Conservation (phyloP, 805 yeast genomes). For the Saccharomyces kudriavzevii region DNA sequence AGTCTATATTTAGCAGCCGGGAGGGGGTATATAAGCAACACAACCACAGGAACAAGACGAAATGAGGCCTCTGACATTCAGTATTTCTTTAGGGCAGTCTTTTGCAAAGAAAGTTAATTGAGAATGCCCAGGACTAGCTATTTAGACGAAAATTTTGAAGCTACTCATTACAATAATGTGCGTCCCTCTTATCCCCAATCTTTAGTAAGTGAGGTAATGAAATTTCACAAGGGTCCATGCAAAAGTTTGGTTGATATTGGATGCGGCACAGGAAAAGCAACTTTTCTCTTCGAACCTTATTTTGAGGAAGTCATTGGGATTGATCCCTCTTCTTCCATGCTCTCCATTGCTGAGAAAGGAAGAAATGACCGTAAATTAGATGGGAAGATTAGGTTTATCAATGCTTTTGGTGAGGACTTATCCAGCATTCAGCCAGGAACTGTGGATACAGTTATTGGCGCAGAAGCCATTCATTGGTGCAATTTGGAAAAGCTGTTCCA, state of each 20-base stretch:
- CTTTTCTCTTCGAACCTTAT: slow-evolving; percentile 30
- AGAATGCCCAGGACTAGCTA: slow-evolving; percentile 10
- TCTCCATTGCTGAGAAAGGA: slow-evolving; percentile 13
- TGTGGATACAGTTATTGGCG: slow-evolving; percentile 54
- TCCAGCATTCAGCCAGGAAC: slow-evolving; percentile 19
- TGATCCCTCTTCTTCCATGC: slow-evolving; percentile 51
- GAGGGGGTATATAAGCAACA: neutral
- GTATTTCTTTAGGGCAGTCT: neutral
- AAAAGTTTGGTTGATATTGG: slow-evolving; percentile 49
- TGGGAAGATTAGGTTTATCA: neutral
- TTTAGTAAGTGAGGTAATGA: slow-evolving; percentile 36
- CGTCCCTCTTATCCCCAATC: slow-evolving; percentile 43
- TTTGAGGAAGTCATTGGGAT: slow-evolving; percentile 46
- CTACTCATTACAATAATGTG: slow-evolving; percentile 7
- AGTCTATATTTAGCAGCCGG: neutral
- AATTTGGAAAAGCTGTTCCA: slow-evolving; percentile 43
- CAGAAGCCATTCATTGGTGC: slow-evolving; percentile 77
- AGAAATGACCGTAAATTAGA: neutral
- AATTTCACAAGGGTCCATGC: slow-evolving; percentile 33
- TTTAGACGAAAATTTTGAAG: slow-evolving; percentile 7
- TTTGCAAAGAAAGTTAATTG: neutral
- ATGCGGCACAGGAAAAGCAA: slow-evolving; percentile 65
- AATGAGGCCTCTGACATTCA: neutral
- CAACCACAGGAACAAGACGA: neutral
- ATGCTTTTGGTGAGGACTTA: slow-evolving; percentile 5